Base-by-base conservation (phyloP, 108 stramenopile species). In the Discostella pseudostelligera region DNA sequence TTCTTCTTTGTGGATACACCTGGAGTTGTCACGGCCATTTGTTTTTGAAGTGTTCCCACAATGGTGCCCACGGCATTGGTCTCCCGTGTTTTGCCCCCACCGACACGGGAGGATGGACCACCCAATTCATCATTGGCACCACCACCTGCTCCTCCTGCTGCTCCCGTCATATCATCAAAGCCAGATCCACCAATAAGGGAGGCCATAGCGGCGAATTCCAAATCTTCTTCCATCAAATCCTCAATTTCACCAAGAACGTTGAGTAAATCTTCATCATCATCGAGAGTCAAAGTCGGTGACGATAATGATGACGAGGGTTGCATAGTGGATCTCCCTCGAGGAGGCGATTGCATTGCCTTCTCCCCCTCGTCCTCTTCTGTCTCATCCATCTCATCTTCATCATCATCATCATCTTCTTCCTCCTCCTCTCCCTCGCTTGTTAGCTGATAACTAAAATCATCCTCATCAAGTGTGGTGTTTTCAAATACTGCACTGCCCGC, bases 151-250 rank as follows among this genome's bases (percentile, higher is more conserved):
- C 65, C 28, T 14, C 50, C 29, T 59, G 35, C 42, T 44, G 0
- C 19, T 25, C 50, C 54, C 28, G 44, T 56, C 20, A 32, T 40
- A 11, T 19, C 19, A 39, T 35, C 40, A 28, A 29, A 17, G 39
- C 37, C 12, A 10, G 19, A 28, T 4, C 44, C 70, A 19, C 43
- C 26, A 19, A 56, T 67, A 39, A 93, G 56, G 21, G 88, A 82
- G 32, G 84, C 76, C 29, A 89, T 54, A 7, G 29, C 85, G 9
- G 88, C 85, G n/a, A 88, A 88, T 61, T 93, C 88, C 50, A 90
- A 61, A 51, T 93, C 92, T 74, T 93, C 92, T 69, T 93, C 88
- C 54, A 89, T 62, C 48, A 93, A 67, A 39, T 81, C 88, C 60
- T 89, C 86, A 29, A 90, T 62, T 53, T 87, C 82, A 43, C 66